These are phyloP conservation scores for Podospora pseudoanserina DNA, from an alignment of 495 filamentous ascomycete species.

Conservation along the genomic window DNA sequence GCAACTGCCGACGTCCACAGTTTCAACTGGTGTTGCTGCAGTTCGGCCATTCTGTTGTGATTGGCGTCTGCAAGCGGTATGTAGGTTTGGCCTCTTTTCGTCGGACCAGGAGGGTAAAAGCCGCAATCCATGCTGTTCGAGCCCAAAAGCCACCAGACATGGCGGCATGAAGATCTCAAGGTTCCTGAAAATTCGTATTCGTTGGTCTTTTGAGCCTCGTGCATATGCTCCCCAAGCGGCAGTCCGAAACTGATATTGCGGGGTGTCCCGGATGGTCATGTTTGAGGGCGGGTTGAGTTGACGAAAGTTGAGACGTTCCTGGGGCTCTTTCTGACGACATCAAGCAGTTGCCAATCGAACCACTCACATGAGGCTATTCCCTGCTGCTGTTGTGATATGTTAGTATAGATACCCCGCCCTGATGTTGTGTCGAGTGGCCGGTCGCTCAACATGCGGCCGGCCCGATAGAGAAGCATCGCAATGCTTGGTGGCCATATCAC, in stretches of 20 bases:
- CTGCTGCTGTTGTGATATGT: not conserved
- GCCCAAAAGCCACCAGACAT: not conserved
- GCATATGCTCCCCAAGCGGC: conserved; percentile 10
- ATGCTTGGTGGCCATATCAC: not conserved
- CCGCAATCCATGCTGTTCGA: not conserved
- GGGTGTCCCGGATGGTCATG: conserved; percentile 6
- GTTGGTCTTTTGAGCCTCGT: not conserved
- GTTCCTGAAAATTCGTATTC: conserved; percentile 6
- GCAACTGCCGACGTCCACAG: not conserved
- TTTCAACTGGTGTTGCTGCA: conserved; percentile 9
- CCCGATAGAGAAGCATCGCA: not conserved
- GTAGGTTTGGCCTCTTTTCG: not conserved
- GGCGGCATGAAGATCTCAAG: conserved; percentile 5
- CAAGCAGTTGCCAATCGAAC: conserved; percentile 8
- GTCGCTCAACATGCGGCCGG: not conserved
- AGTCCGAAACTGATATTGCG: conserved; percentile 15
- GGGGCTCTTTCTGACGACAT: conserved; percentile 12
- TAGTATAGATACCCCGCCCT: not conserved
- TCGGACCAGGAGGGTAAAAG: not conserved
- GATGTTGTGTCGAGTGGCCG: not conserved
- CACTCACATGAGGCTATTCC: not conserved
- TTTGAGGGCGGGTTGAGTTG: not conserved
- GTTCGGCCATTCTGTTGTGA: not conserved
- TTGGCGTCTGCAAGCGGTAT: conserved; percentile 4
- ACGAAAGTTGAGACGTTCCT: not conserved